Percentiles rank a stretch among this genome's conserved stretches.
Conservation (phyloP, 176 grass and related monocot species). For the Bothriochloa decipiens region DNA sequence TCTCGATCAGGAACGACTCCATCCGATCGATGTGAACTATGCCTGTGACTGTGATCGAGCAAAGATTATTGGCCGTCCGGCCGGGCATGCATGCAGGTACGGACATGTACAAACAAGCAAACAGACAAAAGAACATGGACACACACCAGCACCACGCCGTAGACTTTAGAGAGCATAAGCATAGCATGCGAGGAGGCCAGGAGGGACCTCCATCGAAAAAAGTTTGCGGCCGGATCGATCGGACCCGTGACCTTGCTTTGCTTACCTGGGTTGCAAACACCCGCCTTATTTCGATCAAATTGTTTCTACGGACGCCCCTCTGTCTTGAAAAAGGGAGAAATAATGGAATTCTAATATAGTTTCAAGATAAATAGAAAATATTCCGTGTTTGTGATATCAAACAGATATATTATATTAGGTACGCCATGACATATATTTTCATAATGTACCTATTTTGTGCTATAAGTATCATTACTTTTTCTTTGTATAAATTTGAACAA, state of each 20-base stretch:
- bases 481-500: too few relatives aligned
- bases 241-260: constrained; percentile 26
- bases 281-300: background rate
- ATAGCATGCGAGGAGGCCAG: background rate
- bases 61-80: background rate
- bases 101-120: background rate
- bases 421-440: too few relatives aligned
- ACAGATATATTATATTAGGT: too few relatives aligned
- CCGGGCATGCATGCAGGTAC: background rate
- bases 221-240: background rate
- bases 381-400: too few relatives aligned
- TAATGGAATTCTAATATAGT: too few relatives aligned
- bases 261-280: background rate
- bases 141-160: background rate
- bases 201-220: background rate
- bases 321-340: too few relatives aligned
- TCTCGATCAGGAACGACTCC: background rate
- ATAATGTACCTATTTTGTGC: too few relatives aligned
- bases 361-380: too few relatives aligned
- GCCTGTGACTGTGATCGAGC: background rate
- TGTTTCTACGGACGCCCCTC: too few relatives aligned
- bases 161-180: background rate
- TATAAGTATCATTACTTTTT: too few relatives aligned
- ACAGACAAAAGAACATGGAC: background rate
- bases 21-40: background rate